Evolutionary conservation across 2,329 filamentous ascomycete genomes (phyloP), one percentile per base, ranked within the genome.

Genomic region (Alternaria sp.): DNA sequence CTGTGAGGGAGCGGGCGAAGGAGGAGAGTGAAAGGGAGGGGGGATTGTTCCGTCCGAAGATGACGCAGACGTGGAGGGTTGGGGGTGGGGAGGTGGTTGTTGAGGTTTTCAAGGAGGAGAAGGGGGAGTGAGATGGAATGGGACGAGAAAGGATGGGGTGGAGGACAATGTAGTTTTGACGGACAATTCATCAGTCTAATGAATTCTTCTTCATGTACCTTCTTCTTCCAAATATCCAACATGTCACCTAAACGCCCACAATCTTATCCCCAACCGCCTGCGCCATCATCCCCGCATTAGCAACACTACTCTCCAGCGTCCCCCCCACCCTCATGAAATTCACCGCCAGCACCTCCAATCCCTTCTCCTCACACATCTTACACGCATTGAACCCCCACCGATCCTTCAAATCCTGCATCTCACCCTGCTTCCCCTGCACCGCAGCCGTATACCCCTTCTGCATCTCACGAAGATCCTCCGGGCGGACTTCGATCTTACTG

Each of bases 361-460:
- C 61, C 56, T 72, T 72, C 55, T 58, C 63, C 44, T 63, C 67
- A 33, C 64, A 75, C 67, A 73, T 20, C 37, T 60, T 62, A 45
- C 65, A 56, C n/a, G 64, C 66, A 46, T 68, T 65, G 18, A 73
- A 73, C 0, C 70, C 71, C 71, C 71, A 72, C 0, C 71, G 60
- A n/a, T 71, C 71, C 41, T 71, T 71, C 47, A 73, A 49, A 44
- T 73, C 71, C 58, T 73, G 70, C 20, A 62, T 59, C 18, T 66
- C 65, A 7, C 55, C 58, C 45, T 72, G 70, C 25, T 67, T 68
- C 7, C 70, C 70, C 12, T 61, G 23, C 18, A 68, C 43, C 8
- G 70, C 70, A 9, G 67, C 67, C 12, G 37, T 56, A 50, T 69
- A 72, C 10, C 43, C 57, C 26, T 69, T 61, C 41, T 73, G 71